Base-by-base conservation (phyloP, 163 green algal species). In the Coccomyxa subellipsoidea region DNA sequence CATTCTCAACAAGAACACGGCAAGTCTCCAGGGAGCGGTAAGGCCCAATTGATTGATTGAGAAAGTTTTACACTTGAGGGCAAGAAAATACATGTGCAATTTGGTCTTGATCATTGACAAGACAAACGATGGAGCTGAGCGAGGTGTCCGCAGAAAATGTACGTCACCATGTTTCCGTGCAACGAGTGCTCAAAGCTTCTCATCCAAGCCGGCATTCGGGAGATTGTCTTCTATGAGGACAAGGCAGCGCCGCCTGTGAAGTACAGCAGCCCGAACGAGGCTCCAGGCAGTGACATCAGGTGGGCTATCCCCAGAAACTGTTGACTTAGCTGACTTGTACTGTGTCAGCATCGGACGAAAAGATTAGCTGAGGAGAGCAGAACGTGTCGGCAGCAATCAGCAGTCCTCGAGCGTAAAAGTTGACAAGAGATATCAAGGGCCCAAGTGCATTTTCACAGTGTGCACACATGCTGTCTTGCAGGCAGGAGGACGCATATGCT, bases 121-220 rank as follows among this genome's bases (percentile, higher is more conserved):
- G n/a, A n/a, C n/a, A n/a, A n/a, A n/a, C n/a, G n/a, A n/a, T n/a
- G n/a, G n/a, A n/a, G n/a, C n/a, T n/a, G n/a, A n/a, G n/a, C n/a
- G n/a, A n/a, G n/a, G n/a, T n/a, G 21, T 59, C 6, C 34, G 36
- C 76, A 80, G 76, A 66, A 35, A 35, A 77, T 99, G 7, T 99
- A 97, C 84, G 97, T 99, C 21, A 99, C 97, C 32, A 96, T 99
- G 90, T 99, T 98, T 80, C 97, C 97, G 2, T 99, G 97, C 94
- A 99, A 98, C 81, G 96, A 99, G 87, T 99, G 97, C 89, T 95
- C 96, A 78, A 99, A 99, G 91, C 91, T 99, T 53, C 93, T 98
- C 69, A 98, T 98, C 53, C 95, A 98, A 84, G 93, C 95, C n/a
- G 95, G 95, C 47, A 95, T 98, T 53, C 69, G 66, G 12, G 95